Evolutionary conservation across 2,329 filamentous ascomycete species (phyloP), one percentile per base, ranked within the genome.

Genomic region (Penicillium sp.): DNA sequence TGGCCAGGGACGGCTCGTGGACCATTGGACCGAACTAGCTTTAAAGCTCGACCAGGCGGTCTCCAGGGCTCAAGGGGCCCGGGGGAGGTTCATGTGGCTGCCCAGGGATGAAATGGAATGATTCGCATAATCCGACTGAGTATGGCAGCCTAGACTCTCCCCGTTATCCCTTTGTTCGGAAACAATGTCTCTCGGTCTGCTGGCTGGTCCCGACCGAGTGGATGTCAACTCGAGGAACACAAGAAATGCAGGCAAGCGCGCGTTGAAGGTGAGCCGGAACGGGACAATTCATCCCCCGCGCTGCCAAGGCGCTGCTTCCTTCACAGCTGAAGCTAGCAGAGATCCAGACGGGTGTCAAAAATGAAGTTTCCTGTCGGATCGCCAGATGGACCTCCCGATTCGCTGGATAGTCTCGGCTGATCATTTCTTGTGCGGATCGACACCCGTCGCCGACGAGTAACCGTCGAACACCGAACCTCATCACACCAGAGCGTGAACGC

Each of bases 11-110:
- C 5, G 31, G 60, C 15, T 48, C 50, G 23, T 48, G 44, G 52
- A 52, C 45, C 60, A 62, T 62, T 58, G 56, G 60, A 55, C 48
- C 35, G 48, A 26, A 51, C 38, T 46, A 51, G 21, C 56, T 26
- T 46, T 45, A 58, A 38, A 58, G 56, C 47, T 51, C 55, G 55
- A 49, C 56, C 21, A 30, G 55, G 55, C 30, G 46, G 46, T 57
- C 55, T 57, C 55, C 46, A 49, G 46, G 46, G 29, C 17, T n/a
- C 45, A 45, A 48, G 21, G 21, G 21, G 21, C 21, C 21, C 21
- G 29, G 31, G 13, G 21, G 21, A 48, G 55, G 55, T 30, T 58
- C 56, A 58, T 58, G 47, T 30, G 56, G 56, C 47, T 51, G 21
- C n/a, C 55, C 56, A 58, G 56, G 56, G 56, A 46, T 51, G 35